Base-by-base conservation (phyloP, 2,329 filamentous ascomycete species). In the Aspergillus eucalypticola region DNA sequence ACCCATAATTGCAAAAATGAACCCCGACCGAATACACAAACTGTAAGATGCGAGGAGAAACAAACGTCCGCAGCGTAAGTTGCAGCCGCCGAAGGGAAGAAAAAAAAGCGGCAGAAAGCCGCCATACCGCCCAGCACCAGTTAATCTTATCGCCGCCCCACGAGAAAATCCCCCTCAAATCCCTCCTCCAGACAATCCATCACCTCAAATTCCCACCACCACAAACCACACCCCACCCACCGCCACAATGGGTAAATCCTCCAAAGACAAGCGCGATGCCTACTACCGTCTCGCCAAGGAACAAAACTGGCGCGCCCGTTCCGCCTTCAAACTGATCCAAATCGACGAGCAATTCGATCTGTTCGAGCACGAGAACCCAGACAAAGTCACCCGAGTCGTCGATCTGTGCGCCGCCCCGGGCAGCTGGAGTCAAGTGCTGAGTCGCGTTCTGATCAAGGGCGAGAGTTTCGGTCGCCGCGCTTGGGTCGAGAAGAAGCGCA, bases 221-320 rank as follows among this genome's bases (percentile, higher is more conserved):
- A 11, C 48, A 42, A 62, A 58, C 44, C 38, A 44, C 46, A 17
- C 55, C 39, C 44, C n/a, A n/a, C 19, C 38, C 27, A 41, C 35
- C 35, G 38, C 38, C 41, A 64, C 39, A 15, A 96, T 96, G 93
- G 93, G 93, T 1, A 98, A 98, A 76, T 96, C 95, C 1, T 98
- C 94, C 51, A 99, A 99, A 78, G 95, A 99, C 74, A 99, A 99
- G 80, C 90, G 95, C 56, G 95, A 99, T 76, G 93, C 93, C 49
- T 99, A 99, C 79, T 99, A 99, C 73, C 87, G 95, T 56, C 90
- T 99, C 8, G 95, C 95, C 17, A 99, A 99, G 79, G 95, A 99
- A 77, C 95, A 99, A 82, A 96, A 96, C 65, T 99, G 95, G 94
- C 90, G 95, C 38, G 95, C 95, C 27, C 86, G 95, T 60, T 96